These are phyloP conservation scores for Blepharisma stoltei DNA, from an alignment of 73 alveolate genomes.

Conservation along the genomic window DNA sequence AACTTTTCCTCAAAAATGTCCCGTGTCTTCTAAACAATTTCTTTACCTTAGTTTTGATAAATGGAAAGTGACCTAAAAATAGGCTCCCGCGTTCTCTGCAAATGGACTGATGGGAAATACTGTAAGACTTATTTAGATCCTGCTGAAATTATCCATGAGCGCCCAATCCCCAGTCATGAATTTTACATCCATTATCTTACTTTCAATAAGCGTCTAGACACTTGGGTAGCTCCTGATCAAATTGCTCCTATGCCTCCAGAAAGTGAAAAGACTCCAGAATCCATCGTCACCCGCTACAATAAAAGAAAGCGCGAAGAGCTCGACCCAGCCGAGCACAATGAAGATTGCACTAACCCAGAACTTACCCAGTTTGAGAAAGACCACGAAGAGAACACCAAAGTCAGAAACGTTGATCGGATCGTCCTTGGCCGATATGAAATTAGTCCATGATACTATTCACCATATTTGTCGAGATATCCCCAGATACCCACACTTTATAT, in stretches of 20 bases:
- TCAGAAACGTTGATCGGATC: conserved; percentile 82
- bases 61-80: conserved; percentile 7
- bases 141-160: conserved; percentile 24
- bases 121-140: conserved; percentile 22
- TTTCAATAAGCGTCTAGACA: conserved; percentile 88
- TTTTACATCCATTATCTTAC: conserved; percentile 86
- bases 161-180: conserved; percentile 36
- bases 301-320: conserved; percentile 43
- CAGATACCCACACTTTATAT: conserved; percentile 69
- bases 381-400: conserved; percentile 76
- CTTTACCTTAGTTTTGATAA: no score
- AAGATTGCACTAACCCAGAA: conserved; percentile 55
- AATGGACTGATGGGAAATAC: conserved; percentile 32
- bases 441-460: conserved; percentile 89
- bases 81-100: conserved; percentile 26
- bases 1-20: no score
- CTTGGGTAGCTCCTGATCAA: conserved; percentile 68
- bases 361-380: conserved; percentile 63
- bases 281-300: conserved; percentile 51
- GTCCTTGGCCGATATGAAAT: conserved; percentile 77
- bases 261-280: conserved; percentile 44
- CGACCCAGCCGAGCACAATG: conserved; percentile 35
- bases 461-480: conserved; percentile 78
- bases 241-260: conserved; percentile 53
- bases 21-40: no score